Evolutionary conservation across 306 rosid genomes (phyloP), one percentile per base, ranked within the genome.

Genomic region (Oxytropis ochrocephala): DNA sequence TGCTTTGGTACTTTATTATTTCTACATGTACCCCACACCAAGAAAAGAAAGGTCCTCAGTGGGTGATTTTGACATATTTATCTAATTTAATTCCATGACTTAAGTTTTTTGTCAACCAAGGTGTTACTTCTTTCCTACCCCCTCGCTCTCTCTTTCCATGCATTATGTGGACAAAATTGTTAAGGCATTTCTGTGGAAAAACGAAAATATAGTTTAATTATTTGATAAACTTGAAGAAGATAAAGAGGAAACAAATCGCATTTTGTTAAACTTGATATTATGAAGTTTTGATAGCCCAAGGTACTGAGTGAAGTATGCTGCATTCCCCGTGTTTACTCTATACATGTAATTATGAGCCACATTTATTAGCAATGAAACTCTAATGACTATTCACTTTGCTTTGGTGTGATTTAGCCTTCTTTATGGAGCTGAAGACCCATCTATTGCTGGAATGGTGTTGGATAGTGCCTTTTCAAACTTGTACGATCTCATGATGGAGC

Each of bases 381-480:
- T 47, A 38, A 46, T 56, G 48, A 73, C 44, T 24, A 21, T 70
- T 74, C 68, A 54, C 69, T 72, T 77, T 78, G 46, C 39, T 53
- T 69, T 76, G 50, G 52, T 75, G 38, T 67, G 42, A 68, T 85
- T 82, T 78, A 94, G 99, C 86, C 95, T 94, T 78, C 95, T 94
- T 71, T 91, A 91, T 81, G 99, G 99, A 85, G 99, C 99, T 21
- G 97, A 91, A 84, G 96, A 94, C 80, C 91, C 95, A 73, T 94
- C 99, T 69, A 75, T 94, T 66, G 95, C 97, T 66, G 99, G 99
- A 87, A 91, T 91, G 96, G 97, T 91, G 72, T 83, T 94, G 84
- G 99, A 94, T 82, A 94, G 99, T 65, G 99, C 96, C 81, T 94
- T 94, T 81, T 91, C 99, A 36, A 94, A 89, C 75, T 82, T 94